Evolutionary conservation across 352 stramenopile genomes (phyloP).

Genomic region (Phytophthora tubulina): DNA sequence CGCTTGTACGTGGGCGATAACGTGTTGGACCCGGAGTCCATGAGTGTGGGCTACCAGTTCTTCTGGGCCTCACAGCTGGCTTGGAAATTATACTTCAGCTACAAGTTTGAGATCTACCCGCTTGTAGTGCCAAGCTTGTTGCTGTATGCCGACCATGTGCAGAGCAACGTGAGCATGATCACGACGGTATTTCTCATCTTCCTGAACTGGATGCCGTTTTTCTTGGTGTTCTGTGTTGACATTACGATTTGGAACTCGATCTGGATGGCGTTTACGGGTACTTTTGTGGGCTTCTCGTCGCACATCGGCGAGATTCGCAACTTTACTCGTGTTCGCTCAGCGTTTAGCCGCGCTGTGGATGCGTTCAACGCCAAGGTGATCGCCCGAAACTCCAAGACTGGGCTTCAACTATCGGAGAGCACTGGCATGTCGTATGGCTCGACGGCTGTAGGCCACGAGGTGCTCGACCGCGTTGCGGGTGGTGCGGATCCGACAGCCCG

Average conservation of each 20-base stretch:
- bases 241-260: constrained; percentile 99
- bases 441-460: constrained; percentile 59
- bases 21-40: constrained; percentile 93
- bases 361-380: constrained; percentile 91
- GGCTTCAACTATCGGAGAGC: constrained; percentile 58
- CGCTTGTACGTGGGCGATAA: constrained; percentile 97
- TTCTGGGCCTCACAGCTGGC: constrained; percentile 96
- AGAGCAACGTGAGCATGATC: constrained; percentile 87
- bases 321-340: constrained; percentile 84
- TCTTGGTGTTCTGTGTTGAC: constrained; percentile 98
- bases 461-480: constrained; percentile 64
- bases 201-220: constrained; percentile 97
- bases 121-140: constrained; percentile 96
- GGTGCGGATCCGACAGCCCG: constrained; percentile 40
- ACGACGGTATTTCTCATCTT: constrained; percentile 92
- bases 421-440: constrained; percentile 59
- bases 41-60: constrained; percentile 93
- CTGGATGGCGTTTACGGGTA: constrained; percentile 97
- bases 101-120: constrained; percentile 97
- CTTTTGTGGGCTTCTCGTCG: constrained; percentile 96
- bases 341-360: constrained; percentile 89
- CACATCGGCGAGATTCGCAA: constrained; percentile 97
- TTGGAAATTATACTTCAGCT: constrained; percentile 99
- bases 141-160: constrained; percentile 96
- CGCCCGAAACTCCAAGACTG: constrained; percentile 77